Base-by-base conservation (phyloP, 805 yeast species). In the Schizosaccharomyces pombe region DNA sequence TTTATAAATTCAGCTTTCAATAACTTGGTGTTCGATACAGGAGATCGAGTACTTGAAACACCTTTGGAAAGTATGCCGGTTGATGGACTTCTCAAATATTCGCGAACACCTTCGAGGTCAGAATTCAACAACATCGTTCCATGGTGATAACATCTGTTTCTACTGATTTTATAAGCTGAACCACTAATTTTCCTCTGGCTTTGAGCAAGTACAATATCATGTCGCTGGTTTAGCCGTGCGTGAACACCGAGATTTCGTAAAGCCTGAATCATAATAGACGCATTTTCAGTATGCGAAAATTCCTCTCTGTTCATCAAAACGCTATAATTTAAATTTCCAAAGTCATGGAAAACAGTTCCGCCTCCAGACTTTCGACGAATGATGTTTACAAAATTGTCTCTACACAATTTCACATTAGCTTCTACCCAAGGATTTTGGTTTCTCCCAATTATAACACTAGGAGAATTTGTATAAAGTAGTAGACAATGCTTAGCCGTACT, bases 401-500 rank as follows among this genome's bases (percentile, higher is more conserved):
- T 43, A 29, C 49, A 43, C 26, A 22, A 14, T n/a, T 30, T 19
- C 2, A 91, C 56, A 60, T 84, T 82, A 40, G 79, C 73, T 63
- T 91, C 99, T 56, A 78, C 76, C 85, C 89, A 89, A 2, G 95
- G 94, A 58, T 86, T 91, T 66, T 91, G 99, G 63, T 91, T 91
- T 62, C 93, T 85, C 0, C 99, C 99, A 11, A 91, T 71, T 1
- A 91, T 94, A n/a, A 86, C 85, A 64, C 95, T 84, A 0, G 89
- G 85, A 1, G 75, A 64, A 63, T 91, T 91, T 34, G 73, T 71
- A 63, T 91, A 91, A 55, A 89, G 71, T 56, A 85, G 63, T 30
- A 91, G 67, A 55, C 93, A 65, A 56, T 76, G 74, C 52, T 68
- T 62, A 3, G 58, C 56, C 16, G 87, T 87, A 67, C 82, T 76